Conservation (phyloP, 2,329 filamentous ascomycete species). For the Aspergillus caelatus region DNA sequence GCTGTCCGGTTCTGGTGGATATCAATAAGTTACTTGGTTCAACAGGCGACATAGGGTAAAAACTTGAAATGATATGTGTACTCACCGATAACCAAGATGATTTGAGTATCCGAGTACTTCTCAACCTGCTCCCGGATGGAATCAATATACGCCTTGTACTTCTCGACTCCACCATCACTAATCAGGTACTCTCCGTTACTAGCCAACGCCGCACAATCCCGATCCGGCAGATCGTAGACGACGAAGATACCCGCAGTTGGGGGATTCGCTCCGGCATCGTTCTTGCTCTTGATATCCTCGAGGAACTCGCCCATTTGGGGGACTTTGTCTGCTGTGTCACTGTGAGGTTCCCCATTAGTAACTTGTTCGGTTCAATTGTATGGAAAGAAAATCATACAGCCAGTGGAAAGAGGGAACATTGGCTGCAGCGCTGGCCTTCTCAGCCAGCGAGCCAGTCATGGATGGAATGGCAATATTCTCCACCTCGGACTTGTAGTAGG, state of each 20-base stretch:
- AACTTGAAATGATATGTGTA: not conserved
- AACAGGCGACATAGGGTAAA: too few species aligned
- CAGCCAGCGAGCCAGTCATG: conserved; percentile 58
- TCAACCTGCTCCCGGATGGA: conserved; percentile 57
- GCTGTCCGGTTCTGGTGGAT: conserved; percentile 61
- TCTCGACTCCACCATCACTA: conserved; percentile 53
- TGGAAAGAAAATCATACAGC: conserved; percentile 46
- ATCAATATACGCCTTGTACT: conserved; percentile 60
- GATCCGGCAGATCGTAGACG: conserved; percentile 66
- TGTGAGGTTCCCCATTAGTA: conserved; percentile 12
- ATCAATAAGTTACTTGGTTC: conserved; percentile 26
- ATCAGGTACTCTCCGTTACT: conserved; percentile 66
- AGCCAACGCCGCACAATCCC: conserved; percentile 65
- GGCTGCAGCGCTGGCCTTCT: conserved; percentile 53
- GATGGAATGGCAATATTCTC: conserved; percentile 63
- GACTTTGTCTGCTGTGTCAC: conserved; percentile 54
- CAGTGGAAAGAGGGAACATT: conserved; percentile 56
- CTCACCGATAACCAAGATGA: conserved; percentile 55
- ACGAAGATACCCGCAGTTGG: conserved; percentile 57
- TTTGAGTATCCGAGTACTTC: conserved; percentile 55
- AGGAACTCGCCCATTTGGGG: conserved; percentile 52
- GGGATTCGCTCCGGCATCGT: conserved; percentile 52
- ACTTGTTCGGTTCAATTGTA: not conserved
- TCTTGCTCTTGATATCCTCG: conserved; percentile 50
- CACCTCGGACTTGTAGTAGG: conserved; percentile 58